A percentile compares a stretch with the other conserved stretches of the same genome.
These are phyloP conservation scores for Diaporthe ampelina DNA, from an alignment of 2,329 filamentous ascomycete species.

Conservation along the genomic window DNA sequence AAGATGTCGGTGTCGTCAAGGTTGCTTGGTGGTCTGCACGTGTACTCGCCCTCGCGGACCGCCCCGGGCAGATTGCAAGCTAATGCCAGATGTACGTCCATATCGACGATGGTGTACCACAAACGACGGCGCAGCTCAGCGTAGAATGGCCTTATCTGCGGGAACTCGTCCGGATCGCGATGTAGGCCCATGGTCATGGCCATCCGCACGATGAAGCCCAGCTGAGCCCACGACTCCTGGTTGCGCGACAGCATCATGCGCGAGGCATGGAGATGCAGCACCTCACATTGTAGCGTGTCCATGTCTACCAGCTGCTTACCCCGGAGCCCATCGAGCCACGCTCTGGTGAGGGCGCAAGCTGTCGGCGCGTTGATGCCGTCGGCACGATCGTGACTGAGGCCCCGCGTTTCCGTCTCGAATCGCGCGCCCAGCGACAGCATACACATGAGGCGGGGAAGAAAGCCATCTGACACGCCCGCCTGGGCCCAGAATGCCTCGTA, in stretches of 20 bases:
- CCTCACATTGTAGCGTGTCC: slow-evolving; percentile 66
- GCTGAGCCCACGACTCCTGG: slow-evolving; percentile 67
- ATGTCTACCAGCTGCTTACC: slow-evolving; percentile 68
- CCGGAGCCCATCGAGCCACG: slow-evolving; percentile 66
- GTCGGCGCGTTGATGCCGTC: slow-evolving; percentile 71
- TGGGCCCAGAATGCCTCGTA: slow-evolving; percentile 68
- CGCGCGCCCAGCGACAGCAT: slow-evolving; percentile 68
- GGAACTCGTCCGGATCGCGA: slow-evolving; percentile 68
- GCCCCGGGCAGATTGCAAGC: slow-evolving; percentile 65
- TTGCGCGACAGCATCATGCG: slow-evolving; percentile 63
- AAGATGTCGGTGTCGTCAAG: slow-evolving; percentile 66
- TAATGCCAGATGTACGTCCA: slow-evolving; percentile 69
- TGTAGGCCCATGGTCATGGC: slow-evolving; percentile 73
- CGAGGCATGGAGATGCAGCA: slow-evolving; percentile 66
- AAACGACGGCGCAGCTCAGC: slow-evolving; percentile 68
- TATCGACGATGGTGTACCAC: slow-evolving; percentile 70
- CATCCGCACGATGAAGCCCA: slow-evolving; percentile 69
- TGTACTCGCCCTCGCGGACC: slow-evolving; percentile 67
- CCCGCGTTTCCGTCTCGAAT: slow-evolving; percentile 65
- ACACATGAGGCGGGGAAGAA: slow-evolving; percentile 67
- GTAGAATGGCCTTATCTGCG: slow-evolving; percentile 63
- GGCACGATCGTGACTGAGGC: slow-evolving; percentile 63
- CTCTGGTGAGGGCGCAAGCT: slow-evolving; percentile 66
- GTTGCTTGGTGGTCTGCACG: slow-evolving; percentile 66
- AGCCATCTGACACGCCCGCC: slow-evolving; percentile 60